Evolutionary conservation across 257 asterid genomes (phyloP), one percentile per base, ranked within the genome.

Genomic region (Petunia axillaris): DNA sequence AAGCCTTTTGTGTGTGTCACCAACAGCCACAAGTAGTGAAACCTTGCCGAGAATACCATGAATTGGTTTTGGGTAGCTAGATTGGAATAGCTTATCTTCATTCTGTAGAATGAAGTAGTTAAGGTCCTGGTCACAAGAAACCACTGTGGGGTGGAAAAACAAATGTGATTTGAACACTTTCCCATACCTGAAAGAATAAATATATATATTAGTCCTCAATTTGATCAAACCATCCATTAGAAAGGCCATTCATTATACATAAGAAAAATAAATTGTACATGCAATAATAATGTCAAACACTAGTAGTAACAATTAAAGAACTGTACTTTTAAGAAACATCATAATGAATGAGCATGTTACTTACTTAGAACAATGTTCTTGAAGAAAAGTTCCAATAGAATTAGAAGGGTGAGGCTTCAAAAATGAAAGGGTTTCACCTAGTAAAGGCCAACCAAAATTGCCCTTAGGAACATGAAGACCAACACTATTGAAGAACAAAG

Each of bases 151-250:
- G 1, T 90, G 86, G 81, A 87, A 91, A 85, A 92, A 91, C 58
- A 92, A 75, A 60, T 92, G 97, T 75, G 97, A 92, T 82, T 86
- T 89, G 85, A 92, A 92, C 88, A 92, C 97, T 83, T 92, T 91
- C 39, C 97, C 97, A 64, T 91, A 88, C 87, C 97, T 92, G 25
- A 50, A 64, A 40, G 41, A 44, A 68, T 2, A 11, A 59, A 68
- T 13, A 40, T 55, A 0, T 3, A 39, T 41, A 3, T 25, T 25
- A 25, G 25, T 25, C 25, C 25, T 25, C 25, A 25, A 25, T 0
- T 25, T 25, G 25, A 25, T 25, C 25, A 25, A 25, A 25, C 25
- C 25, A 25, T 25, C 25, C 25, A 25, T 25, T 25, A 25, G 25
- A 25, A 25, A 25, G 25, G 25, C 25, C 25, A 25, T 25, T 25